Conservation (phyloP, 352 stramenopile species). For the Pythium dissotocum region DNA sequence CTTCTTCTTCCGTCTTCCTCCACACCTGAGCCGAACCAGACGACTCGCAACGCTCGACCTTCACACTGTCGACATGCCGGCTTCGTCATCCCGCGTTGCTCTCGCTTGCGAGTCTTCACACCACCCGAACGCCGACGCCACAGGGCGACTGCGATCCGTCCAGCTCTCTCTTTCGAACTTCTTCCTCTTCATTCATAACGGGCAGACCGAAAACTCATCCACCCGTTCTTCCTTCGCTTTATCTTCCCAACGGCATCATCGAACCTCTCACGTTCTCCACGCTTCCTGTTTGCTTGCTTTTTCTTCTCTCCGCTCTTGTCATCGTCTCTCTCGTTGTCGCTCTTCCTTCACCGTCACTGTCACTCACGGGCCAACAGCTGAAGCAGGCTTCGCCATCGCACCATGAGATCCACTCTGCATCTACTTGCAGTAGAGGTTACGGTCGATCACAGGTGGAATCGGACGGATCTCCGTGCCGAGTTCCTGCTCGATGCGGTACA, state of each 20-base stretch:
- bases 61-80: neutral
- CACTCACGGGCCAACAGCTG: neutral
- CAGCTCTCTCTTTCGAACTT: neutral
- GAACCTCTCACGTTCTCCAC: neutral
- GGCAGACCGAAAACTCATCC: neutral
- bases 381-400: neutral
- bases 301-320: constrained; percentile 2
- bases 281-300: constrained; percentile 7
- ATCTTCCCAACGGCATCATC: constrained; percentile 4
- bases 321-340: neutral
- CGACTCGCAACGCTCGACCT: neutral
- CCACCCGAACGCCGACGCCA: neutral
- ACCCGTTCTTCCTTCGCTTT: neutral
- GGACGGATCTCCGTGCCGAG: constrained; percentile 99
- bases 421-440: constrained; percentile 97
- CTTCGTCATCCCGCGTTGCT: neutral
- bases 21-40: constrained; percentile 1
- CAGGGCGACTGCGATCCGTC: neutral
- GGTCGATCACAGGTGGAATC: constrained; percentile 98
- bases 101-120: neutral
- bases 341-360: neutral
- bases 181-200: neutral
- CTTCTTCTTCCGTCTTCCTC: neutral
- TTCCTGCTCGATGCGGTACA: constrained; percentile 99
- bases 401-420: neutral